A percentile compares a stretch with the other conserved stretches of the same genome.
These are phyloP conservation scores for Abrus precatorius DNA, from an alignment of 306 rosid genomes.

Conservation along the genomic window DNA sequence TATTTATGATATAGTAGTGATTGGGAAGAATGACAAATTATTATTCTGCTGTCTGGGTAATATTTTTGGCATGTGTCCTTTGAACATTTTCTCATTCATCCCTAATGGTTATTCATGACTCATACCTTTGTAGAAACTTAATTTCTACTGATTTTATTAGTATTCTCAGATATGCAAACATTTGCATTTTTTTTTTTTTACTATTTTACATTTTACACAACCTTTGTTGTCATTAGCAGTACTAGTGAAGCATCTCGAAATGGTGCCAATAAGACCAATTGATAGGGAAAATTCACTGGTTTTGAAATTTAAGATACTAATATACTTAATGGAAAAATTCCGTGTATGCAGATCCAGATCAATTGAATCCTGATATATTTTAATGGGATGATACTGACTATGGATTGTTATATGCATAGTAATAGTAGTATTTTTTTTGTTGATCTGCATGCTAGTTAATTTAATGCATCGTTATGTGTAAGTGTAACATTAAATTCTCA, in stretches of 20 bases:
- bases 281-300: slow-evolving; percentile 10
- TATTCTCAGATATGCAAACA: not conserved
- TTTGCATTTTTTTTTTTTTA: slow-evolving; percentile 12
- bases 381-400: not conserved
- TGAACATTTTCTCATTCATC: slow-evolving; percentile 23
- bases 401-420: slow-evolving; percentile 4
- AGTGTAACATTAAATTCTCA: slow-evolving; percentile 28
- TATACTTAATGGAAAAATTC: not conserved
- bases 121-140: not conserved
- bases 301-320: slow-evolving; percentile 16
- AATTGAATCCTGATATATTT: slow-evolving; percentile 13
- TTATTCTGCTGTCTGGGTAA: slow-evolving; percentile 7
- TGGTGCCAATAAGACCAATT: slow-evolving; percentile 7
- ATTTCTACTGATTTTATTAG: slow-evolving; percentile 12
- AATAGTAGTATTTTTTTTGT: slow-evolving; percentile 8
- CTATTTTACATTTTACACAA: not conserved
- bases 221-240: slow-evolving; percentile 3
- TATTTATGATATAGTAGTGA: not conserved
- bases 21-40: not conserved
- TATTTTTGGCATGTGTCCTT: slow-evolving; percentile 21
- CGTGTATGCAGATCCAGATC: not conserved
- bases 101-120: slow-evolving; percentile 16
- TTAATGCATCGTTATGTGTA: slow-evolving; percentile 26
- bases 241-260: slow-evolving; percentile 29
- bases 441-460: slow-evolving; percentile 22